phyloP scores from a whole-genome alignment of 108 stramenopile species.

The Skeletonema menzelii region DNA sequence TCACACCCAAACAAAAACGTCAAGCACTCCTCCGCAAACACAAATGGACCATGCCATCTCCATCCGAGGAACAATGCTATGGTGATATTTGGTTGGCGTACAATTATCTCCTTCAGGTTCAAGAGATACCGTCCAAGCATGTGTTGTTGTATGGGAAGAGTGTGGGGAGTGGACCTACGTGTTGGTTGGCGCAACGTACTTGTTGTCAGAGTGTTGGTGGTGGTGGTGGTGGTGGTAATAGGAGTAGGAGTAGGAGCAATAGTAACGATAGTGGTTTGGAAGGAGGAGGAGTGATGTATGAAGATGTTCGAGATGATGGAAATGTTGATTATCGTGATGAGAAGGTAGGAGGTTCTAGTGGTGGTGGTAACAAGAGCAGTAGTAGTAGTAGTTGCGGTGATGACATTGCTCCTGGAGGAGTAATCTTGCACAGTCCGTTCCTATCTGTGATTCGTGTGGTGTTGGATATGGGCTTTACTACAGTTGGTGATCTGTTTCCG shows the following conservation, averaged over 20 bases:
- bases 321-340: neutral
- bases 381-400: no score
- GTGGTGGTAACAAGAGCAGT: neutral
- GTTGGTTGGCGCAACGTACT: conserved; percentile 62
- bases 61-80: conserved; percentile 65
- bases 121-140: conserved; percentile 47
- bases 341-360: neutral
- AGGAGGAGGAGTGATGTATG: neutral
- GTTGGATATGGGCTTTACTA: conserved; percentile 74
- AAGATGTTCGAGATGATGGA: conserved; percentile 1
- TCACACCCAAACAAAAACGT: conserved; percentile 7
- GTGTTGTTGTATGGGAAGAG: conserved; percentile 78
- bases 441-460: conserved; percentile 75
- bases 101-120: conserved; percentile 52
- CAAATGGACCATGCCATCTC: conserved; percentile 22
- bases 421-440: conserved; percentile 61
- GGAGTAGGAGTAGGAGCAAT: neutral
- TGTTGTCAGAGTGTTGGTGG: neutral
- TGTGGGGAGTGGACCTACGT: conserved; percentile 70
- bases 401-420: conserved; percentile 43
- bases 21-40: conserved; percentile 10
- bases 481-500: conserved; percentile 81
- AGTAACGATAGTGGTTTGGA: no score
- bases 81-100: conserved; percentile 77
- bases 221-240: neutral